Base-by-base conservation (phyloP, 805 yeast genomes). In the Candida succiphila region DNA sequence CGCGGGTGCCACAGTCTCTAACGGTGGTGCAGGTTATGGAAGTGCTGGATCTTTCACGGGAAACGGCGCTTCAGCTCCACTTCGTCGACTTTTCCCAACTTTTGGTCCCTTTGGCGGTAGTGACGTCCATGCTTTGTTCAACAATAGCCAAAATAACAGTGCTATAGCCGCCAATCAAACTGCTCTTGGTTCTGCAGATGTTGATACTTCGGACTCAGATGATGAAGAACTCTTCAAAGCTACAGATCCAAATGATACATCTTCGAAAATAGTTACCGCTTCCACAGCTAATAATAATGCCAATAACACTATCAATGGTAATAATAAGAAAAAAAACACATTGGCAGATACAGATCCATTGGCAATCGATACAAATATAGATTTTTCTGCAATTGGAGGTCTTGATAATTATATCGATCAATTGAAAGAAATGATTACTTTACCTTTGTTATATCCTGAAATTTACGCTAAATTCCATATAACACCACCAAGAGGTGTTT, bases 41-140 rank as follows among this genome's bases (percentile, higher is more conserved):
- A 4, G 21, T 29, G 54, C 67, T 27, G 56, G 58, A 6, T 51
- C 63, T 14, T 50, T 49, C 34, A 73, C 5, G 8, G 31, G 17
- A 6, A 17, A 16, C 22, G 22, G 22, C 7, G 13, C 8, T 19
- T 32, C 30, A 27, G 32, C 71, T 29, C 72, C 68, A 19, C 52
- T 81, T 27, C 69, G 87, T 48, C 69, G 95, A 27, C 60, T 92
- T 25, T 88, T 83, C 49, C 94, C 96, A 6, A 89, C 96, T 0
- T 86, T 87, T 13, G 98, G 98, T 0, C 98, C 98, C 2, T 89
- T 89, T 64, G 98, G 98, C 20, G 98, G 98, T 17, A 79, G 89
- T 39, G 96, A 89, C 51, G 94, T 86, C 1, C 70, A 78, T 7
- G 80, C 96, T 0, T 61, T 89, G 21, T 86, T 87, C 55, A 50